Percentiles rank a stretch among this genome's conserved stretches.
Evolutionary conservation across 2,329 filamentous ascomycete species (phyloP).

Genomic region (Aspergillus neoniger): DNA sequence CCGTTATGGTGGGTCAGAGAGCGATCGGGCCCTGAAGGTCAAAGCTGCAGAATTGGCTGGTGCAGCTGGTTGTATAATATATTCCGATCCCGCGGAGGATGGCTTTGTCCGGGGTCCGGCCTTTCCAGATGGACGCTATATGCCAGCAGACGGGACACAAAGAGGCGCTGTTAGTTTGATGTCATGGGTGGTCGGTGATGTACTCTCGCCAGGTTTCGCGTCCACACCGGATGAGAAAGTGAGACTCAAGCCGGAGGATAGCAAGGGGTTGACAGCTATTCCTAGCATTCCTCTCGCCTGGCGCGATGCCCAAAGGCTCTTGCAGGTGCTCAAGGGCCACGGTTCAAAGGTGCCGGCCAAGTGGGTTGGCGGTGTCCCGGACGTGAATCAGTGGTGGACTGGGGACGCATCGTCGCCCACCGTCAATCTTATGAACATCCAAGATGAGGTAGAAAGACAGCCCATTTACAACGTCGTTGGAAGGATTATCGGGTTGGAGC

Average conservation of each 20-base stretch:
- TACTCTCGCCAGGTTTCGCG: slow-evolving; percentile 85
- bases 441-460: slow-evolving; percentile 80
- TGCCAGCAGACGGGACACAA: slow-evolving; percentile 81
- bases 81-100: slow-evolving; percentile 85
- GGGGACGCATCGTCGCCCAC: slow-evolving; percentile 73
- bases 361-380: slow-evolving; percentile 77
- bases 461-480: slow-evolving; percentile 92
- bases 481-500: slow-evolving; percentile 79
- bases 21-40: slow-evolving; percentile 76
- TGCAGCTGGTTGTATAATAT: slow-evolving; percentile 84
- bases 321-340: slow-evolving; percentile 73
- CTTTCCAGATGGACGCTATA: slow-evolving; percentile 75
- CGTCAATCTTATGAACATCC: slow-evolving; percentile 80
- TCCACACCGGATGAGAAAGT: slow-evolving; percentile 53
- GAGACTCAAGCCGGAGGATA: slow-evolving; percentile 69
- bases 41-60: slow-evolving; percentile 87
- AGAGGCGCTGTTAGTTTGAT: slow-evolving; percentile 77
- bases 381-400: slow-evolving; percentile 79
- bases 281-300: slow-evolving; percentile 88
- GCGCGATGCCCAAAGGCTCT: slow-evolving; percentile 79
- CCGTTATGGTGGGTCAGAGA: slow-evolving; percentile 73
- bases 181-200: slow-evolving; percentile 84
- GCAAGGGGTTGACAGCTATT: slow-evolving; percentile 73
- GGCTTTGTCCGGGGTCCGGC: slow-evolving; percentile 72
- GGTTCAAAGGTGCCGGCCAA: slow-evolving; percentile 68